Percentiles rank a stretch among this genome's conserved stretches.
Evolutionary conservation across 371 early-diverging fungal genomes (phyloP).

Genomic region (Mucor saturninus): DNA sequence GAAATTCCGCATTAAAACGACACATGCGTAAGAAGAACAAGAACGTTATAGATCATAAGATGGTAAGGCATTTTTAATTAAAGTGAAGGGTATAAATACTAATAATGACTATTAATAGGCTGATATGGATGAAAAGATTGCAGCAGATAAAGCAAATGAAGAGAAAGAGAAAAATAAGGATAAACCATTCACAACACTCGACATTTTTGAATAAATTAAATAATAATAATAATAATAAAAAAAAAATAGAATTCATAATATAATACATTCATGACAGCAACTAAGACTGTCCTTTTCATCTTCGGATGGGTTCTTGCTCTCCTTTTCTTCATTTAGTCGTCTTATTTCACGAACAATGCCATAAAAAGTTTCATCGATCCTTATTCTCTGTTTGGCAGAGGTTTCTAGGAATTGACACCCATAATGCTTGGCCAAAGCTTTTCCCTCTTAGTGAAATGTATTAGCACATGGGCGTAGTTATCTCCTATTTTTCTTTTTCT

Average conservation of each 20-base stretch:
- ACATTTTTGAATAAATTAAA: conserved; percentile 38
- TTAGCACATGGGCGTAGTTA: conserved; percentile 33
- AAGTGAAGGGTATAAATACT: background rate
- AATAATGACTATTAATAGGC: conserved; percentile 14
- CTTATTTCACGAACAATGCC: conserved; percentile 87
- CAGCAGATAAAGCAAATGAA: conserved; percentile 28
- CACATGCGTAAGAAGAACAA: conserved; percentile 72
- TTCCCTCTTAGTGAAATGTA: conserved; percentile 76
- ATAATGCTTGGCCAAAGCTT: conserved; percentile 80
- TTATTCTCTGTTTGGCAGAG: conserved; percentile 74
- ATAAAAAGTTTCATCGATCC: conserved; percentile 83
- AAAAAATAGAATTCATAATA: background rate
- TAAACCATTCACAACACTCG: conserved; percentile 48
- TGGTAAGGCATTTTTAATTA: conserved; percentile 39
- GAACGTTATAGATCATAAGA: conserved; percentile 77
- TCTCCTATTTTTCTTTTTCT: background rate
- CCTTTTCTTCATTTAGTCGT: conserved; percentile 66
- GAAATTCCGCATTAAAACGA: conserved; percentile 77
- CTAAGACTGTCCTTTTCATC: conserved; percentile 9
- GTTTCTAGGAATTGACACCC: conserved; percentile 90
- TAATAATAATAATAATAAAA: conserved; percentile 1
- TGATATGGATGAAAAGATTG: conserved; percentile 33
- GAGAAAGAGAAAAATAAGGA: conserved; percentile 32
- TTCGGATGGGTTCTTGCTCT: conserved; percentile 25
- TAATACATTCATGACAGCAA: background rate